A percentile compares a stretch with the other conserved stretches of the same genome.
Conservation (phyloP, 257 asterid genomes). For the Cynanchum wilfordii region DNA sequence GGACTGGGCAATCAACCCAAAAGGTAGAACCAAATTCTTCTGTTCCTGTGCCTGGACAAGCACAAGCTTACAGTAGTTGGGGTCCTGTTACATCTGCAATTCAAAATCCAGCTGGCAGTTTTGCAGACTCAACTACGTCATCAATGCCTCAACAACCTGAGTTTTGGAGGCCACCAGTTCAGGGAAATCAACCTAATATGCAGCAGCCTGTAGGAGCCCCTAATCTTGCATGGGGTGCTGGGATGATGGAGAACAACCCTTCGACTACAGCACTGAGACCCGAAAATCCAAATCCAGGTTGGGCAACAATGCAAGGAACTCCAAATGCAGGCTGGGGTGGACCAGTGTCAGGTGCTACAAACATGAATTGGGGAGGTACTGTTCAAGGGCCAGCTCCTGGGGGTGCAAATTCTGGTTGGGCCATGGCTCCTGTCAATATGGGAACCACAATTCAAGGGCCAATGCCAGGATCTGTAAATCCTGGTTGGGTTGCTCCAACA, state of each 20-base stretch:
- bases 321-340: constrained; percentile 68
- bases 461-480: constrained; percentile 35
- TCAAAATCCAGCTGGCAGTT: constrained; percentile 50
- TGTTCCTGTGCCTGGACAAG: constrained; percentile 35
- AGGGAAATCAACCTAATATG: constrained; percentile 52
- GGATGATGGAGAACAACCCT: constrained; percentile 34
- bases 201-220: constrained; percentile 42
- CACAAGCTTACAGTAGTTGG: constrained; percentile 51
- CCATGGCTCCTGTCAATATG: constrained; percentile 35
- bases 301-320: constrained; percentile 55
- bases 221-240: constrained; percentile 48
- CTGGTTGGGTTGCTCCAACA: constrained; percentile 52
- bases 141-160: constrained; percentile 59
- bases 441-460: constrained; percentile 33
- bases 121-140: constrained; percentile 36
- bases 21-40: constrained; percentile 27
- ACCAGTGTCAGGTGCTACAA: constrained; percentile 38
- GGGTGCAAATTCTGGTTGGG: constrained; percentile 52
- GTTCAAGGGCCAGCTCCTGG: constrained; percentile 46
- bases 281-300: constrained; percentile 48
- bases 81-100: constrained; percentile 32
- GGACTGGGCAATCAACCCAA: constrained; percentile 28
- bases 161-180: constrained; percentile 49
- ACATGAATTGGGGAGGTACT: constrained; percentile 48
- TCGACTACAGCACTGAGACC: constrained; percentile 37